Conservation (phyloP, 2,329 filamentous ascomycete species). For the Arthrinium puccinioides region DNA sequence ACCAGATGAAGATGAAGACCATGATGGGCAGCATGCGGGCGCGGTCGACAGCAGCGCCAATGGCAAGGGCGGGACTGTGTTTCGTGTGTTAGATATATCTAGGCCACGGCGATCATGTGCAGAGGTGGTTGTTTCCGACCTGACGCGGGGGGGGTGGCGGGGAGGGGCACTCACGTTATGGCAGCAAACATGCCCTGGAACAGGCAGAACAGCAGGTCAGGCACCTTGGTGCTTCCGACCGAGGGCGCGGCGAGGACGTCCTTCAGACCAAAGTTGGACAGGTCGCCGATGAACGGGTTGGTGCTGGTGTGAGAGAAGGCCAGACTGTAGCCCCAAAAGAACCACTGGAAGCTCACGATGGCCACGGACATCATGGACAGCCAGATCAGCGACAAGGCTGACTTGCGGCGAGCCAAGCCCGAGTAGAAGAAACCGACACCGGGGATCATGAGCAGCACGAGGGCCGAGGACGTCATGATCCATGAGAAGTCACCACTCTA, state of each 20-base stretch:
- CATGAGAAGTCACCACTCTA: constrained; percentile 80
- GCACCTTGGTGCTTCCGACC: constrained; percentile 62
- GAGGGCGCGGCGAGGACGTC: constrained; percentile 71
- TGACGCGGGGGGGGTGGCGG: no score
- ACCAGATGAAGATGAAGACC: constrained; percentile 65
- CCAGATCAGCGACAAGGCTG: constrained; percentile 79
- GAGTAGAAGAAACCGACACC: constrained; percentile 95
- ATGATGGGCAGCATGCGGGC: constrained; percentile 54
- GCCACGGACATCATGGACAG: constrained; percentile 75
- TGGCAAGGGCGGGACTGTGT: constrained; percentile 49
- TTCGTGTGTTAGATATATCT: no score
- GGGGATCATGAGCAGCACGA: constrained; percentile 88
- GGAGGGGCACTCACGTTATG: constrained; percentile 61
- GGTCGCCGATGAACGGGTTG: constrained; percentile 66
- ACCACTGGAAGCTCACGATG: constrained; percentile 85
- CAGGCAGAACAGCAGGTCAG: constrained; percentile 76
- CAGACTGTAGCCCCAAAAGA: constrained; percentile 89
- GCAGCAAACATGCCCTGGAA: constrained; percentile 87
- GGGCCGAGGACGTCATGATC: constrained; percentile 67
- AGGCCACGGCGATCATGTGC: no score
- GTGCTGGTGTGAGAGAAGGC: constrained; percentile 74
- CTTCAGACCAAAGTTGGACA: constrained; percentile 75
- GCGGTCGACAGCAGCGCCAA: constrained; percentile 54
- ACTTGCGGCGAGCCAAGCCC: constrained; percentile 81
- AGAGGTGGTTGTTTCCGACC: no score